Conservation (phyloP, 768 basidiomycete genomes). For the Amanita fuliginea region DNA sequence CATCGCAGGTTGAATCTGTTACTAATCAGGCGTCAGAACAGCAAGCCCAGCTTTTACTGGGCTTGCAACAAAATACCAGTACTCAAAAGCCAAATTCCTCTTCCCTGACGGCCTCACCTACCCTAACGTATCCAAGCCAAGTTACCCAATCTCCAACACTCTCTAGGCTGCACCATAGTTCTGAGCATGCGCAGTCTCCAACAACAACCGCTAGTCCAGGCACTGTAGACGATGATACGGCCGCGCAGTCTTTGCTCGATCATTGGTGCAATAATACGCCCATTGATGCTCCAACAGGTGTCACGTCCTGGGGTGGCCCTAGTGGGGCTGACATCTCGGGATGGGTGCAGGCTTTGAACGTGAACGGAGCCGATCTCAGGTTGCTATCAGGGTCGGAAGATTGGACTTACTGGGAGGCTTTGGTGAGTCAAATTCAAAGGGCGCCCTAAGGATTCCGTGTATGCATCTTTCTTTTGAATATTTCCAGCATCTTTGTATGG, state of each 20-base stretch:
- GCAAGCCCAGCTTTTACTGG: constrained; percentile 41
- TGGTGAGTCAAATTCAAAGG: constrained; percentile 53
- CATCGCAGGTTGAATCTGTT: constrained; percentile 36
- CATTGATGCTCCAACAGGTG: constrained; percentile 36
- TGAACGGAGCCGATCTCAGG: constrained; percentile 30
- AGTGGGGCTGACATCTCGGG: constrained; percentile 46
- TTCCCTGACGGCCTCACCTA: constrained; percentile 11
- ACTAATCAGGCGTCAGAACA: constrained; percentile 19
- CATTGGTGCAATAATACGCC: constrained; percentile 74
- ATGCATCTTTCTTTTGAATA: not conserved
- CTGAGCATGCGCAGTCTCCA: constrained; percentile 44
- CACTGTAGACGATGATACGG: constrained; percentile 56
- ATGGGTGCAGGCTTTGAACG: constrained; percentile 39
- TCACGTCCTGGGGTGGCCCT: constrained; percentile 52
- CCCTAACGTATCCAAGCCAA: constrained; percentile 17
- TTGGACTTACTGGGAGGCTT: constrained; percentile 73
- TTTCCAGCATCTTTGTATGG: not conserved
- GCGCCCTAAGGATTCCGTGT: constrained; percentile 16
- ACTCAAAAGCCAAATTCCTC: constrained; percentile 21
- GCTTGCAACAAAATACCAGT: constrained; percentile 32
- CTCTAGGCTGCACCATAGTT: constrained; percentile 45
- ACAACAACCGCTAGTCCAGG: constrained; percentile 60
- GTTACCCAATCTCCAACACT: constrained; percentile 42
- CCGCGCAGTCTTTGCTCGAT: constrained; percentile 70
- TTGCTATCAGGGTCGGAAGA: constrained; percentile 47